Percentiles rank a stretch among this genome's conserved stretches.
These are phyloP conservation scores for Fusarium sublunatum DNA, from an alignment of 2,329 filamentous ascomycete species.

Conservation along the genomic window DNA sequence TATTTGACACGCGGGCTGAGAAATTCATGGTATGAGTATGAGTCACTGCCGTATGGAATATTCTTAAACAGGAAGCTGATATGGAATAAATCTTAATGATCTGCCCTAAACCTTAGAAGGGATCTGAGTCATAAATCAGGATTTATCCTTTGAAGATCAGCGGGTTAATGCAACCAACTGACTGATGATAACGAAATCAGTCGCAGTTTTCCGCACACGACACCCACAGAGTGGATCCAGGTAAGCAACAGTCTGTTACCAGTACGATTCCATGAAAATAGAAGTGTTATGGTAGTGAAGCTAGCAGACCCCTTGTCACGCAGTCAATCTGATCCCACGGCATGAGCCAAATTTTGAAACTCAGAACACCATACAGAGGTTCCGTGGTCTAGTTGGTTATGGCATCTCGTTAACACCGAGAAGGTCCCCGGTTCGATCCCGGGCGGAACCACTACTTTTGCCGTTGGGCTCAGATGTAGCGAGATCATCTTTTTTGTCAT, in stretches of 20 bases:
- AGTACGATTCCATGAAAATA: no score
- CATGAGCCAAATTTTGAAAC: no score
- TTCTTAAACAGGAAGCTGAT: slow-evolving; percentile 14
- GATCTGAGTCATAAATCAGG: not conserved
- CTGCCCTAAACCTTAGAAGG: no score
- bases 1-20: not conserved
- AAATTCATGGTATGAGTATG: not conserved
- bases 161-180: not conserved
- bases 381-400: not conserved
- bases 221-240: no score
- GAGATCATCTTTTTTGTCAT: not conserved
- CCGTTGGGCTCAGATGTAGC: not conserved
- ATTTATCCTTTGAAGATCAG: not conserved
- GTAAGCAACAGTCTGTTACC: no score
- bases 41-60: slow-evolving; percentile 14
- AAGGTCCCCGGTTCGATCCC: not conserved
- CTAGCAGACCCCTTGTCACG: no score
- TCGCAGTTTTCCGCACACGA: not conserved
- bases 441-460: not conserved
- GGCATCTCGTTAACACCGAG: not conserved
- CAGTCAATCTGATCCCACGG: no score
- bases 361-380: not conserved
- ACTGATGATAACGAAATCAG: not conserved
- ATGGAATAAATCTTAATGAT: not conserved
- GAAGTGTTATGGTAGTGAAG: no score